These are phyloP conservation scores for Botrytis deweyae DNA, from an alignment of 2,329 filamentous ascomycete genomes.

Conservation along the genomic window DNA sequence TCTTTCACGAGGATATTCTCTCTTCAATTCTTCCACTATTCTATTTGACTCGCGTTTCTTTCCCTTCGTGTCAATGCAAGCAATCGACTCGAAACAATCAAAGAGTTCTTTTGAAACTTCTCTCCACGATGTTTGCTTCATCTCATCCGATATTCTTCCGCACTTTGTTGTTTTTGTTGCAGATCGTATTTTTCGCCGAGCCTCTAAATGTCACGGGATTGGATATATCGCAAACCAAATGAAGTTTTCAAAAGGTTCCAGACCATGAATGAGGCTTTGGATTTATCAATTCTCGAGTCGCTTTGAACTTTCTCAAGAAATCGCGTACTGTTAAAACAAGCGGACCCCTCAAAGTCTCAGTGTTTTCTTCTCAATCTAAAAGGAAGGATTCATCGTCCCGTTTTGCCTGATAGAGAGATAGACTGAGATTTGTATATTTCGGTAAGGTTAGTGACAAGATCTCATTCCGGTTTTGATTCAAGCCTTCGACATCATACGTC, in stretches of 20 bases:
- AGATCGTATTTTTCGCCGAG: constrained; percentile 16
- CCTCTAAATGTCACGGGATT: background rate
- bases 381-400: background rate
- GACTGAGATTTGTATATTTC: background rate
- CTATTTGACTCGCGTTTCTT: background rate
- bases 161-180: constrained; percentile 7
- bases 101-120: background rate
- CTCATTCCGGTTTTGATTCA: background rate
- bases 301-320: background rate
- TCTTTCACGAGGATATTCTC: background rate
- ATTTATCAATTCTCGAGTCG: background rate
- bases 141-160: constrained; percentile 10
- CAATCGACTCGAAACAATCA: background rate
- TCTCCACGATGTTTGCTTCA: background rate
- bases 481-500: background rate
- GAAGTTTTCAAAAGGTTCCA: background rate
- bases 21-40: background rate
- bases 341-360: background rate
- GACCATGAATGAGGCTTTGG: background rate
- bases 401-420: background rate
- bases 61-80: background rate
- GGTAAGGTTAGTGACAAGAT: background rate
- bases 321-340: background rate
- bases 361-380: too few relatives aligned
- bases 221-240: background rate